A percentile compares a stretch with the other conserved stretches of the same genome.
These are phyloP conservation scores for Neolentinus lepideus DNA, from an alignment of 1,284 basidiomycete species.

Conservation along the genomic window DNA sequence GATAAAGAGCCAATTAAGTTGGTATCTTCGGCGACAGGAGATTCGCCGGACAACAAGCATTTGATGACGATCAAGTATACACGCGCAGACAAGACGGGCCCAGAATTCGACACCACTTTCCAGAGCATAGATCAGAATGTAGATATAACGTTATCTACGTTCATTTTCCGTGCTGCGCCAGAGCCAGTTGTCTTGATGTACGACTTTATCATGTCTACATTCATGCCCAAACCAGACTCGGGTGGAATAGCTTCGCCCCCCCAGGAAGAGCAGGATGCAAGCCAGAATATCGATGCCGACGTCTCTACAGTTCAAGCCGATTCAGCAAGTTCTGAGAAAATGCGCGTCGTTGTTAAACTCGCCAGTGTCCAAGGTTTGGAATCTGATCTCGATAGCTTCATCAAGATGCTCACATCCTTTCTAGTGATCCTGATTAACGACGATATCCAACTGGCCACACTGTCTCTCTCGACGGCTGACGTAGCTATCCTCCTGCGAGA, in stretches of 20 bases:
- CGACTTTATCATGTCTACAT: constrained; percentile 98
- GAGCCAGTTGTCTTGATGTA: constrained; percentile 91
- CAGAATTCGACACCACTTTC: constrained; percentile 79
- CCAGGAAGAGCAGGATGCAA: constrained; percentile 2
- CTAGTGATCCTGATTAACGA: constrained; percentile 84
- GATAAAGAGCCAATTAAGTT: constrained; percentile 57
- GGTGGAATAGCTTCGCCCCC: constrained; percentile 8
- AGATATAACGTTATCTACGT: constrained; percentile 87
- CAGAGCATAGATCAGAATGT: constrained; percentile 89
- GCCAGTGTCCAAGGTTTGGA: constrained; percentile 77
- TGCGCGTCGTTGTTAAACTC: constrained; percentile 81
- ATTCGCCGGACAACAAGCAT: constrained; percentile 48
- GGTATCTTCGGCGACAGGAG: constrained; percentile 63
- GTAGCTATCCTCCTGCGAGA: constrained; percentile 75
- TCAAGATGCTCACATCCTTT: constrained; percentile 3
- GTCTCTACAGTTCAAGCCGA: neutral
- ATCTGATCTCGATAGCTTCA: neutral
- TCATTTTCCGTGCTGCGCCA: constrained; percentile 86
- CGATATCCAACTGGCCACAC: constrained; percentile 68
- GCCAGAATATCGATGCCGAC: constrained; percentile 9
- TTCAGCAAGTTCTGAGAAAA: constrained; percentile 43
- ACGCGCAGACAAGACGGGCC: constrained; percentile 79
- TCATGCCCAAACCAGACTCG: constrained; percentile 52
- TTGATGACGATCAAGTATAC: constrained; percentile 83
- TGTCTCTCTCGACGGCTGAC: constrained; percentile 89